Base-by-base conservation (phyloP, 2,329 filamentous ascomycete species). In the Mycogone perniciosa region DNA sequence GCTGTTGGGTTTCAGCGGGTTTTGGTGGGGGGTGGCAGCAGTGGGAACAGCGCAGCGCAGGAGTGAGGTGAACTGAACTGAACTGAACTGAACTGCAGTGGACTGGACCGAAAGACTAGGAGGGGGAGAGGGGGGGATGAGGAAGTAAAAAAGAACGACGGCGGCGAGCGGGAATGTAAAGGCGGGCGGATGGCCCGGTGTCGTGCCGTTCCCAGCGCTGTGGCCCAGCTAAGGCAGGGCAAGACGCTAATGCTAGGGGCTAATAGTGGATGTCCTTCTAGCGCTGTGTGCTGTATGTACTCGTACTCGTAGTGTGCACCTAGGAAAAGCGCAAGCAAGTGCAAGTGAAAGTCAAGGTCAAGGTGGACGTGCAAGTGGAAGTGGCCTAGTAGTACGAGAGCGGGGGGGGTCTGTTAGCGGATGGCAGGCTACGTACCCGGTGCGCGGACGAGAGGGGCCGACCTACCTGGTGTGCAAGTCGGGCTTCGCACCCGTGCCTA, bases 131-230 rank as follows among this genome's bases (percentile, higher is more conserved):
- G 47, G 47, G 38, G 46, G 39, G 44, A 53, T 43, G 51, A 51
- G 48, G 44, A 53, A 49, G 51, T 34, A 49, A 33, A 41, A 52
- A 51, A 44, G 46, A 44, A 40, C 45, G 44, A 51, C 46, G 51
- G 51, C 54, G 45, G 54, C 48, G 51, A 54, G 57, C 64, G 65
- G 66, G 66, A 68, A 66, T 64, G 66, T 60, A 64, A 63, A 62
- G 62, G 56, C 57, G 63, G 65, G 59, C 64, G 64, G 65, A 64
- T 67, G 61, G 66, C 55, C 64, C 64, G 64, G 64, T 65, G 65
- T 67, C 65, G 65, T 64, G 66, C 63, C 66, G 64, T 62, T 67
- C 65, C 65, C 66, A 68, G 62, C 59, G 57, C 62, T 57, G 59
- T 60, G 63, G 62, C 61, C 59, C 59, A 63, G 51, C 51, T 53